These are phyloP conservation scores for Fusarium sp. DNA, from an alignment of 2,329 filamentous ascomycete species.

Conservation along the genomic window DNA sequence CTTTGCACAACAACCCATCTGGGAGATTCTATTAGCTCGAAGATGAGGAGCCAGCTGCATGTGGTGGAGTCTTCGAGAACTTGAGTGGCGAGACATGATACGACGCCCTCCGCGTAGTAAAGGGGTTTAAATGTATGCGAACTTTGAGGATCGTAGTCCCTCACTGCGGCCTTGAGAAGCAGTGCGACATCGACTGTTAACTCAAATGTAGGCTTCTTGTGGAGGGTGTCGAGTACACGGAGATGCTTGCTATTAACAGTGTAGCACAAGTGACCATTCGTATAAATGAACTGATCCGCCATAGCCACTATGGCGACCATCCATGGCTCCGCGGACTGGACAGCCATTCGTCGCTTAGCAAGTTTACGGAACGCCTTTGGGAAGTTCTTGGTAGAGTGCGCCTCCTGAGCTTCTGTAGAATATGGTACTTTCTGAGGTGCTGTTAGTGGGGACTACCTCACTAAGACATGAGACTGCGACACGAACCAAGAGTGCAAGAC, in stretches of 20 bases:
- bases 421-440: constrained; percentile 29
- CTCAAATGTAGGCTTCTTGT: constrained; percentile 59
- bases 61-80: constrained; percentile 43
- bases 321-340: constrained; percentile 70
- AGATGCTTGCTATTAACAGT: constrained; percentile 58
- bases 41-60: constrained; percentile 63
- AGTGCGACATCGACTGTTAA: constrained; percentile 62
- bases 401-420: constrained; percentile 37
- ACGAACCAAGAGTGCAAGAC: constrained; percentile 65
- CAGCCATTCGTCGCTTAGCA: constrained; percentile 68
- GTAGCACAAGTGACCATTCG: constrained; percentile 73
- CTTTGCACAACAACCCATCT: constrained; percentile 53
- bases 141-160: constrained; percentile 46
- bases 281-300: constrained; percentile 70
- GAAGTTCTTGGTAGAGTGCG: constrained; percentile 25
- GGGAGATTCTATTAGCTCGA: constrained; percentile 51
- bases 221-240: constrained; percentile 66
- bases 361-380: constrained; percentile 60
- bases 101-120: constrained; percentile 65
- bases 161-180: constrained; percentile 51
- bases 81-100: constrained; percentile 66
- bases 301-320: constrained; percentile 67
- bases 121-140: constrained; percentile 63
- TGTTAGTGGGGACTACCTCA: constrained; percentile 22
- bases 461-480: not conserved